These are phyloP conservation scores for Epichloe elymi DNA, from an alignment of 2,329 filamentous ascomycete genomes.

Conservation along the genomic window DNA sequence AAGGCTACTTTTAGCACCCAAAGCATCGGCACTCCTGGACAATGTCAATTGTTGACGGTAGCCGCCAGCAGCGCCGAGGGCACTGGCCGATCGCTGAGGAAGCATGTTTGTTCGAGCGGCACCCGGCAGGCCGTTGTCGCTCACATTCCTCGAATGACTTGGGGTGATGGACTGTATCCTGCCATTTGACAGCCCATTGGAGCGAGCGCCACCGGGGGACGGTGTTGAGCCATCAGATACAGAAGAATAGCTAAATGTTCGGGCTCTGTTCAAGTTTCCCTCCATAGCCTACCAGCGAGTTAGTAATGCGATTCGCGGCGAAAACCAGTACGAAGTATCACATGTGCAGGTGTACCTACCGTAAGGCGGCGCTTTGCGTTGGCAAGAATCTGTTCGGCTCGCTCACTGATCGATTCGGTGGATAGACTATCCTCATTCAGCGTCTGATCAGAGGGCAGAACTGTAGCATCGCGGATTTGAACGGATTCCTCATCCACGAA, in stretches of 20 bases:
- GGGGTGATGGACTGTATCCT: slow-evolving; percentile 8
- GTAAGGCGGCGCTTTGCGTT: slow-evolving; percentile 85
- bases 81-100: slow-evolving; percentile 49
- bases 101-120: slow-evolving; percentile 19
- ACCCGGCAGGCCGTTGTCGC: slow-evolving; percentile 17
- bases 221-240: slow-evolving; percentile 39
- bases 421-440: slow-evolving; percentile 47
- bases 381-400: slow-evolving; percentile 80
- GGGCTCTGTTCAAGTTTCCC: slow-evolving; percentile 70
- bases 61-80: slow-evolving; percentile 44
- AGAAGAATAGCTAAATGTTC: slow-evolving; percentile 41
- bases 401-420: slow-evolving; percentile 61
- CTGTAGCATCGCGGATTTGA: slow-evolving; percentile 9
- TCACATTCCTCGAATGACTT: slow-evolving; percentile 19
- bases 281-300: slow-evolving; percentile 63
- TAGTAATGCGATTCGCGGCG: neutral
- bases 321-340: neutral
- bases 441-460: slow-evolving; percentile 8
- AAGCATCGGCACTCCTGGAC: slow-evolving; percentile 31
- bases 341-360: slow-evolving; percentile 36
- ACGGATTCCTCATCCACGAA: slow-evolving; percentile 33
- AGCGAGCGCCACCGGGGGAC: slow-evolving; percentile 25
- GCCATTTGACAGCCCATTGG: slow-evolving; percentile 11
- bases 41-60: slow-evolving; percentile 37
- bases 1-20: slow-evolving; percentile 16